Conservation (phyloP, 2,329 filamentous ascomycete genomes). For the Plectosphaerella sp. region DNA sequence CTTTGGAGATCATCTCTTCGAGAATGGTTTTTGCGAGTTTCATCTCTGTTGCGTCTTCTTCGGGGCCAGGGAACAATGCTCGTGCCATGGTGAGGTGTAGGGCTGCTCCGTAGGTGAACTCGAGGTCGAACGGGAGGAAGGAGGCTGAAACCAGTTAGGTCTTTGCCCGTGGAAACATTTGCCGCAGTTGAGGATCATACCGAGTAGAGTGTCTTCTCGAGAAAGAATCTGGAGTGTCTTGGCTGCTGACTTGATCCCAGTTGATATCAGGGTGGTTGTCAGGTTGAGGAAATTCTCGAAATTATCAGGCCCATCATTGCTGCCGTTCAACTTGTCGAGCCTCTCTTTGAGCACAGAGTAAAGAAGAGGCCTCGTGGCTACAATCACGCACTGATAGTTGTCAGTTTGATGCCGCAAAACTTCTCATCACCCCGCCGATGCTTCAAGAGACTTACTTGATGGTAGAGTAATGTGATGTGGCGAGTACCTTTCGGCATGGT, state of each 20-base stretch:
- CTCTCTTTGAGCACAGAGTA: conserved; percentile 1
- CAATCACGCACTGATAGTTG: conserved; percentile 12
- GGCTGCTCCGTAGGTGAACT: conserved; percentile 28
- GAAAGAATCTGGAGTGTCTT: conserved; percentile 33
- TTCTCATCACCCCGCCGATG: background rate
- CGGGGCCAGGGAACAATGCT: conserved; percentile 22
- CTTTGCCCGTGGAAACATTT: conserved; percentile 16
- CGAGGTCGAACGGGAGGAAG: conserved; percentile 32
- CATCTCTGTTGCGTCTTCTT: background rate
- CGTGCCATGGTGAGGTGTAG: conserved; percentile 31
- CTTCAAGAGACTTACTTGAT: conserved; percentile 22
- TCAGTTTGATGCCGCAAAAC: background rate
- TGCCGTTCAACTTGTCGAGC: conserved; percentile 1
- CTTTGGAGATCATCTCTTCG: conserved; percentile 26
- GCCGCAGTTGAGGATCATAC: conserved; percentile 14
- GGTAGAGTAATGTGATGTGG: conserved; percentile 8
- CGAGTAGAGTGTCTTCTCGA: conserved; percentile 22
- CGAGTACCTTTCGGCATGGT: background rate
- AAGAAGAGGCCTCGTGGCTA: conserved; percentile 1
- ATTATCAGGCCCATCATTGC: conserved; percentile 19
- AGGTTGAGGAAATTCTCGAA: conserved; percentile 17
- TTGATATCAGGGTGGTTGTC: conserved; percentile 29
- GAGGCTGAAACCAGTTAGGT: conserved; percentile 2
- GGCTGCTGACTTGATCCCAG: conserved; percentile 33
- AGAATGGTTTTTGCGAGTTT: conserved; percentile 21